Evolutionary conservation across 2,329 filamentous ascomycete species (phyloP).

Genomic region (Chaetomium strumarium): DNA sequence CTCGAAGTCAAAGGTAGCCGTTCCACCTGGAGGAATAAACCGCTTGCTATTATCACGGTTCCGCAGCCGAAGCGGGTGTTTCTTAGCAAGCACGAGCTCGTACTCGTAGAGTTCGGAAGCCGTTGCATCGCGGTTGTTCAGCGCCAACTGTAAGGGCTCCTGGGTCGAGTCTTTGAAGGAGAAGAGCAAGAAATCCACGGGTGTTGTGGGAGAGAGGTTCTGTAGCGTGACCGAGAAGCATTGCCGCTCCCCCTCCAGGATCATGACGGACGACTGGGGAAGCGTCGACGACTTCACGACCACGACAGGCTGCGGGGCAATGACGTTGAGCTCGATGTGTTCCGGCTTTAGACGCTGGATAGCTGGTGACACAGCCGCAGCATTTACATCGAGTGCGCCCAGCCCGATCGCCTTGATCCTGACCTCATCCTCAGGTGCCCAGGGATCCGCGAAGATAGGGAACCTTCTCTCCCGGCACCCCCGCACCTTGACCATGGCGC

Average conservation of each 20-base stretch:
- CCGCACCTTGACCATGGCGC: constrained; percentile 71
- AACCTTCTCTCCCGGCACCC: constrained; percentile 80
- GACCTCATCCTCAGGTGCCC: constrained; percentile 60
- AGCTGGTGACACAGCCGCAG: constrained; percentile 34
- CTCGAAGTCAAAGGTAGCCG: constrained; percentile 72
- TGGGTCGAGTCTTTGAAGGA: constrained; percentile 88
- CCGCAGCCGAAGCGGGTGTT: constrained; percentile 58
- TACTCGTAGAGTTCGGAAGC: constrained; percentile 79
- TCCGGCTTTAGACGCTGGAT: constrained; percentile 38
- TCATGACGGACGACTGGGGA: constrained; percentile 80
- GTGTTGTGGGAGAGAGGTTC: constrained; percentile 64
- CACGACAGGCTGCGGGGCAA: constrained; percentile 71
- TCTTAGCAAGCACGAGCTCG: constrained; percentile 70
- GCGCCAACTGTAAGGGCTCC: constrained; percentile 64
- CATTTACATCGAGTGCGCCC: constrained; percentile 46
- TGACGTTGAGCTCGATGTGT: constrained; percentile 63
- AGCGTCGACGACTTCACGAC: constrained; percentile 70
- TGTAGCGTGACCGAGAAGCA: constrained; percentile 72
- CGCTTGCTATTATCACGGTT: constrained; percentile 47
- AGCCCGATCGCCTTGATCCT: constrained; percentile 76
- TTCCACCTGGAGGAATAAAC: constrained; percentile 61
- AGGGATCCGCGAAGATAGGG: constrained; percentile 72
- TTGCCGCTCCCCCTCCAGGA: constrained; percentile 82
- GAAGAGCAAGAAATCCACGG: constrained; percentile 79
- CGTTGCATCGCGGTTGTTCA: constrained; percentile 70